Evolutionary conservation across 371 early-diverging fungal genomes (phyloP), one percentile per base, ranked within the genome.

Genomic region (Mucor saturninus): DNA sequence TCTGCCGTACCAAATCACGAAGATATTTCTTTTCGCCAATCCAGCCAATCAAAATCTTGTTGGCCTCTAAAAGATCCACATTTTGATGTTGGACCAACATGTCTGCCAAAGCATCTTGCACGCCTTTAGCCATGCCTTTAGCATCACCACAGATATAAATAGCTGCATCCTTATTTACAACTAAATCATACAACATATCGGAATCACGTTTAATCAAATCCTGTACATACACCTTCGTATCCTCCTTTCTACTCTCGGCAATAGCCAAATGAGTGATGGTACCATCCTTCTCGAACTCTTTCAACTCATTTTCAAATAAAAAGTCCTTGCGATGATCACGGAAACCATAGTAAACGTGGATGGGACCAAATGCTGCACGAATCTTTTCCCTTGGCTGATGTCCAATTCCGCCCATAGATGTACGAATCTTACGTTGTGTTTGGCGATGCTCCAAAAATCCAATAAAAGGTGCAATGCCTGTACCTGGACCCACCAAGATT

Each of bases 141-240:
- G 95, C 92, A 75, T 91, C 92, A 57, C 92, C 96, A 79, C 95
- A 97, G 6, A 97, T 89, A 76, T 88, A 97, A 38, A 96, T 79
- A 14, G 73, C 65, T 0, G 90, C 93, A 32, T 84, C 81, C 38
- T 85, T 73, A 21, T 87, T 77, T 8, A 79, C 56, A 56, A 94
- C 64, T 45, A 89, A 59, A 31, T 88, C 78, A 64, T 82, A 87
- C 8, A 94, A 29, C 38, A 76, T 74, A 6, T 73, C 74, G 2
- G 74, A 70, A 28, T 86, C 86, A 9, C 70, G 56, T 26, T 75
- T 74, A 40, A 97, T 70, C 32, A 86, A 71, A 64, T 95, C 91
- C 72, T 97, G 98, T 0, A 97, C 98, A 73, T 97, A 96, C 48
- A 82, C 86, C 61, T 76, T 83, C 38, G 59, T 60, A 3, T 71